Evolutionary conservation across 805 yeast genomes (phyloP).

Genomic region (Lachancea kluyveri): DNA sequence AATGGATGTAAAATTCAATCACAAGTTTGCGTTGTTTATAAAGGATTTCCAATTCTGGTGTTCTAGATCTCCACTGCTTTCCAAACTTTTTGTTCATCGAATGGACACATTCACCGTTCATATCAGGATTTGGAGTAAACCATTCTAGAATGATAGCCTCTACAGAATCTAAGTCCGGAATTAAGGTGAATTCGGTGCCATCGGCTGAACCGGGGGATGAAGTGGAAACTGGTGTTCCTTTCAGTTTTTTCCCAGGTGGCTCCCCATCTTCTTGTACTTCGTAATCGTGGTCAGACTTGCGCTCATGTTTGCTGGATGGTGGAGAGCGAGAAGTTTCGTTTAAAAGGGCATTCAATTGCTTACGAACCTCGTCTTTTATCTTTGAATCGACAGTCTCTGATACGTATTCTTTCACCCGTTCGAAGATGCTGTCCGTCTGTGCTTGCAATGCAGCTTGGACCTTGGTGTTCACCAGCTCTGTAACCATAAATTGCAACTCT

Average conservation of each 20-base stretch:
- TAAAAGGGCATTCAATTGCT: constrained; percentile 3
- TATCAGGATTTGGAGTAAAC: constrained; percentile 29
- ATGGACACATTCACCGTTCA: constrained; percentile 26
- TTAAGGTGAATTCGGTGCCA: constrained; percentile 13
- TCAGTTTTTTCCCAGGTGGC: too few relatives aligned
- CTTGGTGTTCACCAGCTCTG: constrained; percentile 21
- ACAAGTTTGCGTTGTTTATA: constrained; percentile 26
- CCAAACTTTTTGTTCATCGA: constrained; percentile 26
- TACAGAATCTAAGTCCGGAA: constrained; percentile 15
- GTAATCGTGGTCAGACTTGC: too few relatives aligned
- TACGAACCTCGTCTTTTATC: constrained; percentile 9
- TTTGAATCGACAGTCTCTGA: constrained; percentile 1
- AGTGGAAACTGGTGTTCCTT: too few relatives aligned
- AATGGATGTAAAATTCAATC: constrained; percentile 26
- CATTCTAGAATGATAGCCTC: constrained; percentile 28
- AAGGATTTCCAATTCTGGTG: constrained; percentile 12
- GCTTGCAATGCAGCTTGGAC: constrained; percentile 14
- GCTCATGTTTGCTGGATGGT: too few relatives aligned
- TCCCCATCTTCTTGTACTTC: constrained; percentile 3
- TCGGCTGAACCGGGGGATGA: constrained; percentile 1
- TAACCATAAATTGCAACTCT: constrained; percentile 24
- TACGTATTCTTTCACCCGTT: constrained; percentile 1
- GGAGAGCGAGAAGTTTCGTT: constrained; percentile 3
- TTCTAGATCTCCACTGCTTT: constrained; percentile 23
- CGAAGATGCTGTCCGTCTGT: constrained; percentile 10